phyloP scores from a whole-genome alignment of 805 yeast genomes.

The Yarrowia sp. region DNA sequence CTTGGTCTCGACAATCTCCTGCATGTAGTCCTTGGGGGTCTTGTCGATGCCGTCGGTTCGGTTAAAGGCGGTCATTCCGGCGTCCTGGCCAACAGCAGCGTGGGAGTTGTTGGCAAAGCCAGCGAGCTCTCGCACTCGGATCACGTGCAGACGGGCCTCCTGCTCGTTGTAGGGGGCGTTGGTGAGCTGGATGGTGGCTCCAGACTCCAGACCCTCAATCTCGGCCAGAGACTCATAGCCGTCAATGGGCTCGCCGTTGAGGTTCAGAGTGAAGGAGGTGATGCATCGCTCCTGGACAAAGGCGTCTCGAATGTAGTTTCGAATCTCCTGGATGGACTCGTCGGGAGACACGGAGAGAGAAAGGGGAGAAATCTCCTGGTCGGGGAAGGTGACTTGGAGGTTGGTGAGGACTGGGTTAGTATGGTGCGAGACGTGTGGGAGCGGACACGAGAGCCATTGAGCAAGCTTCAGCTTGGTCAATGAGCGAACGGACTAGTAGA shows the following conservation, averaged over 20 bases:
- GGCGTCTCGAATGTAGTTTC: constrained; percentile 62
- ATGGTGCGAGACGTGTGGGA: not conserved
- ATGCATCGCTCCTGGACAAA: constrained; percentile 62
- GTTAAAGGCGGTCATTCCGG: constrained; percentile 60
- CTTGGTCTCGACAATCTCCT: constrained; percentile 40
- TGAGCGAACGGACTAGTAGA: too few species aligned
- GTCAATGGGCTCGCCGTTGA: constrained; percentile 52
- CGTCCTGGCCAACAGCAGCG: constrained; percentile 51
- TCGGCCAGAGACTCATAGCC: constrained; percentile 47
- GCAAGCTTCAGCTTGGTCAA: too few species aligned
- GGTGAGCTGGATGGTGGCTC: constrained; percentile 56
- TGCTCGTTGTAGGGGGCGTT: constrained; percentile 67
- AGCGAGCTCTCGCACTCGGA: constrained; percentile 67
- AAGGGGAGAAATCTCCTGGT: constrained; percentile 27
- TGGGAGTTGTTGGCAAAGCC: constrained; percentile 54
- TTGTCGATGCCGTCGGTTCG: constrained; percentile 46
- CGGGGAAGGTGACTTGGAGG: constrained; percentile 33
- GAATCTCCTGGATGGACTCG: constrained; percentile 65
- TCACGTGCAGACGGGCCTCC: constrained; percentile 66
- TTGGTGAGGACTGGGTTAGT: constrained; percentile 37
- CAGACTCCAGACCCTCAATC: constrained; percentile 49
- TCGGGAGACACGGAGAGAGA: constrained; percentile 45
- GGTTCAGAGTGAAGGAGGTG: constrained; percentile 63
- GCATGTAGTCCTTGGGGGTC: constrained; percentile 40
- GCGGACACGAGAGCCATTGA: not conserved